These are phyloP conservation scores for Lithocarpus polystachyus DNA, from an alignment of 306 rosid genomes.

Conservation along the genomic window DNA sequence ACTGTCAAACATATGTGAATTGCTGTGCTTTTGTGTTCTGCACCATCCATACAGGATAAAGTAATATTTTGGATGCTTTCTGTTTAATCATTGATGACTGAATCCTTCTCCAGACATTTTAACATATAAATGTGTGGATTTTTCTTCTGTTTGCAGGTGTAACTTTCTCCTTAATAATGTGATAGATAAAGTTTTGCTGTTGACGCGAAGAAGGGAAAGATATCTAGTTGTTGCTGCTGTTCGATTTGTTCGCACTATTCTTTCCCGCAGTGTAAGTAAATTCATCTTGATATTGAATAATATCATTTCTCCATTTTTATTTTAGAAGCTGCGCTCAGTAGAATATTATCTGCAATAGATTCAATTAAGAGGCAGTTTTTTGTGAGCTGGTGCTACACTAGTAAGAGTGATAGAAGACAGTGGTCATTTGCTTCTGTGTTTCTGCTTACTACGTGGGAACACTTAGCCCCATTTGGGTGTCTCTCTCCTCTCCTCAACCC, in stretches of 20 bases:
- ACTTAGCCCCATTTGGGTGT: too few relatives aligned
- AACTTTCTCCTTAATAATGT: conserved; percentile 68
- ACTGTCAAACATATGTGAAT: conserved; percentile 80
- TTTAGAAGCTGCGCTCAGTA: neutral
- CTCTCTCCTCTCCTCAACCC: too few relatives aligned
- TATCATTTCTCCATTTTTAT: neutral
- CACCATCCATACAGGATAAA: conserved; percentile 96
- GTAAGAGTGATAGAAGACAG: neutral
- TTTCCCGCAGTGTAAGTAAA: conserved; percentile 72
- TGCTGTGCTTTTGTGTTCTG: conserved; percentile 91
- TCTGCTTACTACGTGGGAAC: neutral
- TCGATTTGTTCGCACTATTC: conserved; percentile 85
- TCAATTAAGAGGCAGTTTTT: neutral
- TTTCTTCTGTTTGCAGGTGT: conserved; percentile 53
- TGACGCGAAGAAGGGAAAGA: conserved; percentile 74
- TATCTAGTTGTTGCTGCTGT: conserved; percentile 90
- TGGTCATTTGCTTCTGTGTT: neutral
- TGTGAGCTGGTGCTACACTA: neutral
- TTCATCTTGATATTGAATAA: neutral
- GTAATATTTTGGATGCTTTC: conserved; percentile 46
- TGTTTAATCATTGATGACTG: conserved; percentile 16
- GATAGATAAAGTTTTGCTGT: conserved; percentile 69
- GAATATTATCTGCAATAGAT: neutral
- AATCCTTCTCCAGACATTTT: conserved; percentile 2
- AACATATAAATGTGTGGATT: conserved; percentile 10